Evolutionary conservation across 306 rosid species (phyloP).

Genomic region (Myrica gale): DNA sequence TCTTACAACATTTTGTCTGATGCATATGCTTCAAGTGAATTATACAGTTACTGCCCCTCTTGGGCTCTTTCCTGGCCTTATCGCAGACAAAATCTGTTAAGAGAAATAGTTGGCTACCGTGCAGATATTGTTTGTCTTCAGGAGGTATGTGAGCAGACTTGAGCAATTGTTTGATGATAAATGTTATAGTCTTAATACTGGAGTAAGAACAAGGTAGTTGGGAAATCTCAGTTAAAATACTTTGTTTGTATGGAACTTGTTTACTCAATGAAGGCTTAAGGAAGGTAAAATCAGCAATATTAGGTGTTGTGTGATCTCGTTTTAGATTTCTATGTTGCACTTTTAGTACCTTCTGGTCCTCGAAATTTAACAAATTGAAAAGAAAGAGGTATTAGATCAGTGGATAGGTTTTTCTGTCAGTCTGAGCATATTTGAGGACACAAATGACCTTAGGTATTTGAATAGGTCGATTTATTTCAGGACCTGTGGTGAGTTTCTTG

Average conservation of each 20-base stretch:
- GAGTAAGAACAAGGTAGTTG: not conserved
- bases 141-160: constrained; percentile 60
- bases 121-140: constrained; percentile 98
- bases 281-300: not conserved
- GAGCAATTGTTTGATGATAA: constrained; percentile 16
- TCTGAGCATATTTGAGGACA: not conserved
- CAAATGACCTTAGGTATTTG: not conserved
- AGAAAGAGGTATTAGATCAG: not conserved
- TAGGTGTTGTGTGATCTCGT: not conserved
- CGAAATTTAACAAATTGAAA: not conserved
- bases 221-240: not conserved
- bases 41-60: constrained; percentile 84
- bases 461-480: not conserved
- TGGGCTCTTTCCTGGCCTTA: constrained; percentile 99
- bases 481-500: not conserved
- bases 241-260: not conserved
- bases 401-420: not conserved
- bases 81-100: constrained; percentile 90
- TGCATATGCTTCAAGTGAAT: constrained; percentile 70
- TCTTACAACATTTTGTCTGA: constrained; percentile 95
- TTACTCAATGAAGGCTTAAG: not conserved
- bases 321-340: not conserved
- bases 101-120: constrained; percentile 92
- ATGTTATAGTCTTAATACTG: constrained; percentile 19
- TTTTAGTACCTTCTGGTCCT: not conserved